Evolutionary conservation across 805 yeast genomes (phyloP), one percentile per base, ranked within the genome.

Genomic region (Monosporozyma yasuniensis): DNA sequence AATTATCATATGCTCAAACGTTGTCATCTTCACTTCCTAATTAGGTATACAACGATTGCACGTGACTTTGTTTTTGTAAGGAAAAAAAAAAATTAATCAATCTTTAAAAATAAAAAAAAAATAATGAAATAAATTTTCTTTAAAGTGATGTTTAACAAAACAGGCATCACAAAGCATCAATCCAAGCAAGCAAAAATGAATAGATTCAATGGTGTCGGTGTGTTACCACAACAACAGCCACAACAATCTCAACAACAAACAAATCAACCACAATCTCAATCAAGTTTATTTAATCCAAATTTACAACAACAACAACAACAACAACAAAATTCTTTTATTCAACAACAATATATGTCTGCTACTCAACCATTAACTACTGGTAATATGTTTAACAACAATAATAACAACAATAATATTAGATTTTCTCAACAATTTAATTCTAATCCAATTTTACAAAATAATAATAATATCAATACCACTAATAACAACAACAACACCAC

Each of bases 271-370:
- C 42, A 39, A 39, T 21, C 21, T 2, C 27, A 39, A 39, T 11
- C 35, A 2, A 14, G 6, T n/a, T 14, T 32, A 14, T 32, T 32
- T 14, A 14, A 39, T 19, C 42, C 25, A 21, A 39, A 39, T 39
- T 38, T 38, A 21, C 42, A 38, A 19, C 42, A 38, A 12, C 42
- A 38, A 21, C 42, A 39, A 39, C 42, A 39, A 39, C 42, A 39
- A 21, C 42, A 39, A 39, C 42, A 39, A 21, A 39, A 39, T 39
- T 19, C 25, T 4, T 7, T 21, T 21, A 39, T 39, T 12, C 42
- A 39, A 39, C 42, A 39, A 39, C 42, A 39, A 39, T 39, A 39
- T 21, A 39, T 39, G 42, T 39, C 42, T 21, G 42, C 42, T 21
- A 21, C 42, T 4, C 42, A 39, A 39, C 42, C 25, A 21, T 5